Base-by-base conservation (phyloP, 441 rosid species). In the Mallotus japonicus region DNA sequence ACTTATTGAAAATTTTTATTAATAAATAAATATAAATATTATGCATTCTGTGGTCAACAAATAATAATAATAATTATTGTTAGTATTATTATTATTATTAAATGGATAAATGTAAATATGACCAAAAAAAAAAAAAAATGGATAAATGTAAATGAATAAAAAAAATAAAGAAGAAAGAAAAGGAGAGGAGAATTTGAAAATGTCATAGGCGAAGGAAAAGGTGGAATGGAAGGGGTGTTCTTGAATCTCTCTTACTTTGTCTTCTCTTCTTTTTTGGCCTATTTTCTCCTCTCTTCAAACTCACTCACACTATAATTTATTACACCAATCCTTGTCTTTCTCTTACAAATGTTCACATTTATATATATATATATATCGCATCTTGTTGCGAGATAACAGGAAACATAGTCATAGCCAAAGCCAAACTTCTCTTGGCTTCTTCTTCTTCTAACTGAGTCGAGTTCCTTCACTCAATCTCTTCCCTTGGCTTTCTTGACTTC, bases 391-490 rank as follows among this genome's bases (percentile, higher is more conserved):
- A 54, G 28, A 37, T 8, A 68, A 37, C 16, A 8, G 32, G 51
- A 14, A 50, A 40, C 37, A 22, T 37, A 37, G 40, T 6, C 40
- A 37, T 4, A 37, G 40, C 40, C 6, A 37, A 12, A 15, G 20
- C 24, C 14, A 12, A 42, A 11, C 13, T 53, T 22, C 54, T 12
- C 54, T 12, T 50, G 3, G 16, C 5, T 16, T 40, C 59, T 72
- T 61, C 37, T 73, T 77, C 71, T 71, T 66, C 11, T 50, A 73
- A 65, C 66, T 67, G 77, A 74, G 60, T 75, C 78, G 77, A 74
- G 57, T 75, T 79, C 71, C 71, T 76, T 72, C 78, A 83, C 87
- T 89, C 86, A 63, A 85, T 83, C 88, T 77, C 86, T 82, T 54
- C 85, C 84, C 89, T 86, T 85, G 40, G 40, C 40, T 37, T 37